Evolutionary conservation across 305 asterid species (phyloP).

Genomic region (Fraxinus xanthoxyloides): DNA sequence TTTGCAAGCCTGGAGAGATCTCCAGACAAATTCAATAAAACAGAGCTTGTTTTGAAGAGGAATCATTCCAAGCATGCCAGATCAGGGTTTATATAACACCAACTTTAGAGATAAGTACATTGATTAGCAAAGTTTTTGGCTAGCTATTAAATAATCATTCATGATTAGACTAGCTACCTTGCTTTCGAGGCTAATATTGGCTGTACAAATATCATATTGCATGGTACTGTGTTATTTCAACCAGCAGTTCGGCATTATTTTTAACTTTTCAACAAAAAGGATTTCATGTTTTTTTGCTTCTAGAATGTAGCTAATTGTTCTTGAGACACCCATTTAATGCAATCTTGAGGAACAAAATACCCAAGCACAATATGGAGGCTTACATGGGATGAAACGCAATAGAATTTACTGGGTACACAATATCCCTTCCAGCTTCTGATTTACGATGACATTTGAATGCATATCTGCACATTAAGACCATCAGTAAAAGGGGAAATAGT

Average conservation of each 20-base stretch:
- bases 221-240: background rate
- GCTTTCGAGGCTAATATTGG: background rate
- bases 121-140: background rate
- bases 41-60: background rate
- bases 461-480: conserved; percentile 51
- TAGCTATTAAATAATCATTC: background rate
- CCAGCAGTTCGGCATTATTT: background rate
- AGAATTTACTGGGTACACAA: conserved; percentile 93
- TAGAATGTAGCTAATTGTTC: background rate
- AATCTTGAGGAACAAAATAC: background rate
- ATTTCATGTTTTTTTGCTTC: background rate
- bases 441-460: conserved; percentile 96
- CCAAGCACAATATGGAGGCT: conserved; percentile 30
- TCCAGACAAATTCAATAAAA: background rate
- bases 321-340: background rate
- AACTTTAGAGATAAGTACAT: background rate
- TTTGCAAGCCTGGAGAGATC: background rate
- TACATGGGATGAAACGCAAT: conserved; percentile 97
- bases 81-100: background rate
- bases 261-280: background rate
- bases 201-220: background rate
- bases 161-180: background rate
- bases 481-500: background rate
- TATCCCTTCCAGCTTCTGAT: conserved; percentile 92
- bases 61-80: background rate